A percentile compares a stretch with the other conserved stretches of the same genome.
These are phyloP conservation scores for Gaertneriomyces semiglobifer DNA, from an alignment of 192 early-diverging fungal species.

Conservation along the genomic window DNA sequence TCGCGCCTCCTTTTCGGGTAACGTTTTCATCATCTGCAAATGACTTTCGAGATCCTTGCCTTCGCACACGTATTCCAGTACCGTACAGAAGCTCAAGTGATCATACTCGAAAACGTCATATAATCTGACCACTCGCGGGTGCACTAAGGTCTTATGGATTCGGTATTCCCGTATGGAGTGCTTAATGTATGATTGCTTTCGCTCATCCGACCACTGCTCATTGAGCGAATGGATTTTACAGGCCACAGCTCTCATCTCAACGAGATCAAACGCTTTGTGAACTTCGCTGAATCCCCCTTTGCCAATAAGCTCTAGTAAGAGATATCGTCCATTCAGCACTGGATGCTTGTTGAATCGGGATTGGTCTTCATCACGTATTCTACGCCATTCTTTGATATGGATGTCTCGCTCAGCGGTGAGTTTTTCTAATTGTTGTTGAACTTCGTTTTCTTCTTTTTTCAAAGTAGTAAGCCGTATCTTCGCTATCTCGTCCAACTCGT, in stretches of 20 bases:
- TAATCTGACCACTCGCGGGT: conserved; percentile 18
- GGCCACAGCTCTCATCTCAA: conserved; percentile 23
- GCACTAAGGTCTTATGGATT: conserved; percentile 27
- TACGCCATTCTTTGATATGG: conserved; percentile 23
- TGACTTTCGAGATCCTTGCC: conserved; percentile 15
- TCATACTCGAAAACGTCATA: conserved; percentile 27
- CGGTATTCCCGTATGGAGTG: conserved; percentile 31
- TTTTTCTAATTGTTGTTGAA: conserved; percentile 12
- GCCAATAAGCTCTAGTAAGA: conserved; percentile 26
- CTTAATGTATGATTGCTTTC: conserved; percentile 30
- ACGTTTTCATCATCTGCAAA: conserved; percentile 10
- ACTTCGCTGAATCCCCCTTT: conserved; percentile 39
- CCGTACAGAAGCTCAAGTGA: conserved; percentile 14
- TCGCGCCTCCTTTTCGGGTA: conserved; percentile 24
- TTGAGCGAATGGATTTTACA: conserved; percentile 32
- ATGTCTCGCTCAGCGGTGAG: conserved; percentile 13
- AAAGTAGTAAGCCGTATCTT: conserved; percentile 23
- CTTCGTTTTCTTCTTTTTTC: conserved; percentile 28
- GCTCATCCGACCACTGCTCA: conserved; percentile 26
- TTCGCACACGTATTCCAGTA: conserved; percentile 18
- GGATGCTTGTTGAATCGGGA: conserved; percentile 31
- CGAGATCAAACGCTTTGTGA: conserved; percentile 26
- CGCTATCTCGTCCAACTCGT: conserved; percentile 29
- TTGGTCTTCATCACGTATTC: conserved; percentile 26
- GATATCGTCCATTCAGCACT: conserved; percentile 28